phyloP scores from a whole-genome alignment of 2,329 filamentous ascomycete genomes.

The Trichocomaceae sp. region DNA sequence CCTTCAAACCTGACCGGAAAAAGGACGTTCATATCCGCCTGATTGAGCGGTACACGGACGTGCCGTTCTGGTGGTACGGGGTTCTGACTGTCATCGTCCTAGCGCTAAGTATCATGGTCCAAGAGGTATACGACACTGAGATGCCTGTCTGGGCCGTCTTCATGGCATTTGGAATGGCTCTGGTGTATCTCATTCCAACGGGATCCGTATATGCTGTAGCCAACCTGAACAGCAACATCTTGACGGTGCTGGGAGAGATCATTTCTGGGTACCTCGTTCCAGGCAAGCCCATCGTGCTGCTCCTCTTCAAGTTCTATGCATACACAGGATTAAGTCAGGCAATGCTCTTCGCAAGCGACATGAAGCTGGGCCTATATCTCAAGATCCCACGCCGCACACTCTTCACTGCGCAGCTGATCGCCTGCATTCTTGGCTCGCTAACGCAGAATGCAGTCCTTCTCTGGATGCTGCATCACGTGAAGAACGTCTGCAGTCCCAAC shows the following conservation, averaged over 20 bases:
- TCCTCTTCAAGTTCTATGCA: slow-evolving; percentile 50
- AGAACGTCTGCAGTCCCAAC: slow-evolving; percentile 33
- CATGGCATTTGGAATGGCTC: slow-evolving; percentile 33
- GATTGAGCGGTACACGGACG: slow-evolving; percentile 29
- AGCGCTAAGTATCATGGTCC: slow-evolving; percentile 25
- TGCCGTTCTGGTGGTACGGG: slow-evolving; percentile 36
- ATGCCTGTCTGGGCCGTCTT: slow-evolving; percentile 37
- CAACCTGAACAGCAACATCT: slow-evolving; percentile 35
- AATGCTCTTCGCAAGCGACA: slow-evolving; percentile 42
- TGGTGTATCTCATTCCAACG: slow-evolving; percentile 36
- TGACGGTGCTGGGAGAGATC: slow-evolving; percentile 38
- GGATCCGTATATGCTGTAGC: slow-evolving; percentile 37
- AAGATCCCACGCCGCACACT: slow-evolving; percentile 43
- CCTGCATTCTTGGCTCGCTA: slow-evolving; percentile 41
- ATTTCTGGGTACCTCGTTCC: slow-evolving; percentile 38
- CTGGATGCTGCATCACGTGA: slow-evolving; percentile 30
- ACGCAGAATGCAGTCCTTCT: slow-evolving; percentile 33
- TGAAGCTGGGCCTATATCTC: slow-evolving; percentile 48
- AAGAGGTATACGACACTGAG: slow-evolving; percentile 26
- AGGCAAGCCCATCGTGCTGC: slow-evolving; percentile 37
- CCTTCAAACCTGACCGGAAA: slow-evolving; percentile 15
- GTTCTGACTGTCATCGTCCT: slow-evolving; percentile 31
- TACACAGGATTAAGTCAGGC: slow-evolving; percentile 52
- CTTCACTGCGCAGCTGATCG: slow-evolving; percentile 43
- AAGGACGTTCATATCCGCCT: slow-evolving; percentile 37